Evolutionary conservation across 176 grass and related monocot genomes (phyloP).

Genomic region (Thalia dealbata): DNA sequence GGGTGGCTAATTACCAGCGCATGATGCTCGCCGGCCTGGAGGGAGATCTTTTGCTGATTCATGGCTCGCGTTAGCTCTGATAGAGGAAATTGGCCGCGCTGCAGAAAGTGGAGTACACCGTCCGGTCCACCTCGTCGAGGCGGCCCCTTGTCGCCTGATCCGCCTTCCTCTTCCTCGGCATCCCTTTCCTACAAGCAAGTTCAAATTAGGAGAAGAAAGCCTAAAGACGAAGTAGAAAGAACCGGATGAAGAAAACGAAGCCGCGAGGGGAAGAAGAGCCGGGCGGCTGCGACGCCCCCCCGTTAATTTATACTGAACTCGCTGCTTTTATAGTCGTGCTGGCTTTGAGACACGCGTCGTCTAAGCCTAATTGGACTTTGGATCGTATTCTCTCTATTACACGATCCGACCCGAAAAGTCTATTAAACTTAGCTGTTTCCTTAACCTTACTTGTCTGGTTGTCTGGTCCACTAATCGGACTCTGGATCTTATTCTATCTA

Average conservation of each 20-base stretch:
- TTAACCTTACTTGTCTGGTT: no score
- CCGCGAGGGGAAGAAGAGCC: not conserved
- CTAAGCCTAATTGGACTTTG: no score
- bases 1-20: slow-evolving; percentile 38
- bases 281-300: not conserved
- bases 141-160: slow-evolving; percentile 40
- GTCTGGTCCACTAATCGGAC: no score
- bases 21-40: slow-evolving; percentile 61
- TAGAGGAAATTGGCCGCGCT: slow-evolving; percentile 63
- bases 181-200: not conserved
- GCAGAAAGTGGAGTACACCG: slow-evolving; percentile 51
- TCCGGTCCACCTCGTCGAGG: slow-evolving; percentile 69
- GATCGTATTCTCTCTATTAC: no score
- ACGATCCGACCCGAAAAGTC: no score
- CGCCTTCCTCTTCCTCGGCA: slow-evolving; percentile 61
- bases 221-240: not conserved
- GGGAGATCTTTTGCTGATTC: slow-evolving; percentile 55
- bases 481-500: no score
- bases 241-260: not conserved
- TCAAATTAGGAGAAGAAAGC: no score
- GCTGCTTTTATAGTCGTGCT: not conserved
- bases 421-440: no score
- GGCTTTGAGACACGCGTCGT: no score
- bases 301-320: not conserved
- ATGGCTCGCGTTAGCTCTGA: slow-evolving; percentile 60